Conservation (phyloP, 805 yeast species). For the Lipomyces mesembrius region DNA sequence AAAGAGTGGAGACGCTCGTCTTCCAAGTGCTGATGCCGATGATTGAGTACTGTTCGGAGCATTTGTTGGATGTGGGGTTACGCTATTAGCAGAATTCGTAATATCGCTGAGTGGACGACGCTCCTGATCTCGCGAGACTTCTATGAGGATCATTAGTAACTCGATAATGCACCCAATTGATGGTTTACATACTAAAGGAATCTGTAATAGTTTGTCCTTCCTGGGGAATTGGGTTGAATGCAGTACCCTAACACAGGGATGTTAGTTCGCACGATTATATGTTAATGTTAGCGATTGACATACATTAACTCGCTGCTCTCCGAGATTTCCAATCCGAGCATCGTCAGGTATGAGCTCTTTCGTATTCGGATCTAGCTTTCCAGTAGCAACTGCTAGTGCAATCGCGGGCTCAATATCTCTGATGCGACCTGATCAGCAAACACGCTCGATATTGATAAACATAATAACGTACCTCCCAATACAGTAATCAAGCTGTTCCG, state of each 20-base stretch:
- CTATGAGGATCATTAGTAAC: neutral
- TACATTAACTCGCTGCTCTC: neutral
- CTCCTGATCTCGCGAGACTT: neutral
- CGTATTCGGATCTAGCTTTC: conserved; percentile 68
- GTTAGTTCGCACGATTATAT: neutral
- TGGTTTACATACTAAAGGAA: conserved; percentile 15
- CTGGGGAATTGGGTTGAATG: conserved; percentile 5
- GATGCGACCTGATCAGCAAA: neutral
- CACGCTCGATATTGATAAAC: neutral
- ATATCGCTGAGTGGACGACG: conserved; percentile 1
- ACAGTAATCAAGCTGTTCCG: conserved; percentile 44
- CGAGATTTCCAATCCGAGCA: neutral
- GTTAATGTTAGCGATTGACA: neutral
- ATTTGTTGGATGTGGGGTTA: neutral
- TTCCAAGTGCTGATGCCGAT: neutral
- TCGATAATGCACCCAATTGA: neutral
- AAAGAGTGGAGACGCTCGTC: neutral
- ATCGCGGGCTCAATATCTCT: conserved; percentile 50
- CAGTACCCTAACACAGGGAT: neutral
- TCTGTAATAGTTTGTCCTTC: conserved; percentile 8
- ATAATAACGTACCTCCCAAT: conserved; percentile 40
- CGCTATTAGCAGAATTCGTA: neutral
- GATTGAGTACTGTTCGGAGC: neutral
- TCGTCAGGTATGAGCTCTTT: conserved; percentile 48
- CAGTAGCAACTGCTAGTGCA: conserved; percentile 64